These are phyloP conservation scores for Musa balbisiana DNA, from an alignment of 202 grass and related monocot genomes.

Conservation along the genomic window DNA sequence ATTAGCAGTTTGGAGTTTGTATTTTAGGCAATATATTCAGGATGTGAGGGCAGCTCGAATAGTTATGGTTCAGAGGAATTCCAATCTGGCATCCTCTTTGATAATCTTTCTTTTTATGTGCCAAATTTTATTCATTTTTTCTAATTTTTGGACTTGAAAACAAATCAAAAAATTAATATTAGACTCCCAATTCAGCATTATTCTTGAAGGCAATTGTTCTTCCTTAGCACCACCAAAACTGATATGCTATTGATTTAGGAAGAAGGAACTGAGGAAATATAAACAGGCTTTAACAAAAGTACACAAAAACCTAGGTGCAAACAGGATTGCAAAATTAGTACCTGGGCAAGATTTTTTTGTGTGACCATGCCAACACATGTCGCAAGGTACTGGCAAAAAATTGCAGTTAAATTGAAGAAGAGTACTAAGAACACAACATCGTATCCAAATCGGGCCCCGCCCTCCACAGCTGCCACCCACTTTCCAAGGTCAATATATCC, in stretches of 20 bases:
- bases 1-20: neutral
- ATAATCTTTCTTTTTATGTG: neutral
- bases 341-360: constrained; percentile 18
- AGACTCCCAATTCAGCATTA: neutral
- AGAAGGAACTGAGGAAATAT: neutral
- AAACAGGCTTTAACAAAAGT: neutral
- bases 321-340: neutral
- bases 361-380: constrained; percentile 16
- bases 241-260: no score
- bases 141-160: neutral
- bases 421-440: constrained; percentile 14
- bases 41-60: neutral
- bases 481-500: constrained; percentile 25
- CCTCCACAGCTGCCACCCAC: constrained; percentile 21
- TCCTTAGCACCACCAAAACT: neutral
- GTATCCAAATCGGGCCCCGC: constrained; percentile 7
- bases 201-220: neutral
- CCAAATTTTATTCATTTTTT: neutral
- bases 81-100: neutral
- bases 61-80: neutral
- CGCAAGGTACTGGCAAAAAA: constrained; percentile 25
- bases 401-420: constrained; percentile 19
- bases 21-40: neutral
- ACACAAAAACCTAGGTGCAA: neutral
- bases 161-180: neutral